Evolutionary conservation across 441 rosid genomes (phyloP), one percentile per base, ranked within the genome.

Genomic region (Aquilaria agallochum): DNA sequence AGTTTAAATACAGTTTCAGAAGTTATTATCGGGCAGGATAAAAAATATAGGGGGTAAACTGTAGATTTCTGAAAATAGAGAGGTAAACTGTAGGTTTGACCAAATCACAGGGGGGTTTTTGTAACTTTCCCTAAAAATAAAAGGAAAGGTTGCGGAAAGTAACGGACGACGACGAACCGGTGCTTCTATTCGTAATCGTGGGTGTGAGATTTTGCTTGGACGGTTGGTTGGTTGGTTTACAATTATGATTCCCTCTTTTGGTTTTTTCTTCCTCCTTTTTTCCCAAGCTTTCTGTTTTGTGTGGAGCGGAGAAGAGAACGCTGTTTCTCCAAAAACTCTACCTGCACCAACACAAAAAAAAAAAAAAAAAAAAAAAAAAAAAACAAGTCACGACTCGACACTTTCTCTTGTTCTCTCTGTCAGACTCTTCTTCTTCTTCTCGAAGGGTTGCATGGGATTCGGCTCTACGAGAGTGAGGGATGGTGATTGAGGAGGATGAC

Each of bases 251-350:
- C 68, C 44, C 42, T 53, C 62, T 74, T 57, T 46, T 13, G 27
- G 14, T 56, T 31, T 34, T 13, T 40, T 31, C 33, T 65, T 59
- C 32, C 15, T 44, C 5, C 56, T 50, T 51, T 20, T 59, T 44
- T 67, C 62, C 27, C 27, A 20, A 20, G 27, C 27, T 20, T 57
- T 57, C 34, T 58, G 40, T 72, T 76, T 80, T 63, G 27, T 73
- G 83, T 84, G 83, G 85, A 78, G 81, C 75, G 77, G 86, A 81
- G 90, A 73, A 64, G 75, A 71, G 67, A 64, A 63, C 80, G 82
- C 79, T 59, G 46, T 69, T 57, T 65, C 57, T 59, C 27, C 27
- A 1, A 20, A 20, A 20, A 20, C 27, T 20, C 27, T 20, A 20
- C 72, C 75, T 80, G 65, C 52, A 62, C 68, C 49, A 31, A 53